These are phyloP conservation scores for Neoscytalidium dimidiatum DNA, from an alignment of 2,329 filamentous ascomycete species.

Conservation along the genomic window DNA sequence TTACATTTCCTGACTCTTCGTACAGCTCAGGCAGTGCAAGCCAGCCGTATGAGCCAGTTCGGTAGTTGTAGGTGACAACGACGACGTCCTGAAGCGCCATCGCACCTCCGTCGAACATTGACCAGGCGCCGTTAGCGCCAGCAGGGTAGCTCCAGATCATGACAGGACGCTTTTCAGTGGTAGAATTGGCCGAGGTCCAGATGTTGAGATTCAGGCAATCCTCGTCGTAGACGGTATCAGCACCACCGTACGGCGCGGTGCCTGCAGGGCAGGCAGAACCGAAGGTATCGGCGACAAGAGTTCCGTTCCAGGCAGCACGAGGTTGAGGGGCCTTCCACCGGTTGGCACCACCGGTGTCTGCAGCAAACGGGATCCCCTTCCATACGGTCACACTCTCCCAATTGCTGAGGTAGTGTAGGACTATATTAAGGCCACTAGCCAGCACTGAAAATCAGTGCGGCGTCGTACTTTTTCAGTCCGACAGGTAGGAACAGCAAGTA, in stretches of 20 bases:
- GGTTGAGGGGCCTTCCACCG: constrained; percentile 7
- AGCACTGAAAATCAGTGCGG: too few species aligned
- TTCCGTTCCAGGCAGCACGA: background rate
- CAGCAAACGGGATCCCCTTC: background rate
- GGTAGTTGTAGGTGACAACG: constrained; percentile 28
- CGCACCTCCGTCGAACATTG: constrained; percentile 4
- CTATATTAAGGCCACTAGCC: too few species aligned
- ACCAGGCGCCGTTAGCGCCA: background rate
- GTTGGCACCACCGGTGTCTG: background rate
- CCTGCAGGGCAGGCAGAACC: background rate
- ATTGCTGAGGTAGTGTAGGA: too few species aligned
- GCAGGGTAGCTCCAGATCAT: constrained; percentile 23
- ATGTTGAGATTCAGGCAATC: constrained; percentile 38
- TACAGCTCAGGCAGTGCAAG: constrained; percentile 24
- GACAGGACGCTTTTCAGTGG: constrained; percentile 31
- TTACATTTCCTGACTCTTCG: constrained; percentile 27
- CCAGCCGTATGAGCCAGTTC: constrained; percentile 25
- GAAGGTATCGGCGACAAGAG: constrained; percentile 2
- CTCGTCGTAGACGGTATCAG: constrained; percentile 23
- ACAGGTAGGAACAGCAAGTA: constrained; percentile 7
- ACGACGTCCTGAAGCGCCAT: constrained; percentile 16
- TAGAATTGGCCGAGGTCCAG: constrained; percentile 32
- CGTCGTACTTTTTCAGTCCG: too few species aligned
- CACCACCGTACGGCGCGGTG: background rate
- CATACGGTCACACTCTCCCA: background rate